These are phyloP conservation scores for Hordeum pubiflorum DNA, from an alignment of 202 grass and related monocot species.

Conservation along the genomic window DNA sequence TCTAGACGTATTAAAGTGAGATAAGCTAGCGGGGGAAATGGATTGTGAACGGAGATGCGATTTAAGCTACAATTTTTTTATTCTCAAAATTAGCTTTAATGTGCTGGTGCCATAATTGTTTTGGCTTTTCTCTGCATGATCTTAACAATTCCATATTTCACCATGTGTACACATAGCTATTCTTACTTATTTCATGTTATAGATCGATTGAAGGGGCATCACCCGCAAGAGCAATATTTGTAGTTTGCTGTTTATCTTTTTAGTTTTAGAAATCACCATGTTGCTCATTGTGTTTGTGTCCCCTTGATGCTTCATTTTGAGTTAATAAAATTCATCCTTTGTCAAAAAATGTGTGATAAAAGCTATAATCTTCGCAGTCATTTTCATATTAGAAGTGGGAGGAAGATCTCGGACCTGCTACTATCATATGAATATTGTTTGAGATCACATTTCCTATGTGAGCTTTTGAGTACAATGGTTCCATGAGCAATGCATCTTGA, in stretches of 20 bases:
- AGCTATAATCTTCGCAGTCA: too few species aligned
- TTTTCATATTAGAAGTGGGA: neutral
- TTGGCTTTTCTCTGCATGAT: neutral
- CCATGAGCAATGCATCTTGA: conserved; percentile 55
- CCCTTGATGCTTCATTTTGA: too few species aligned
- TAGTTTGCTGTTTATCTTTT: neutral
- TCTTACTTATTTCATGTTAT: neutral
- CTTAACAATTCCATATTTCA: neutral
- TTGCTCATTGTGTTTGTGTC: too few species aligned
- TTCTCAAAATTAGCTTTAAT: too few species aligned
- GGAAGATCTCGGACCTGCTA: conserved; percentile 29
- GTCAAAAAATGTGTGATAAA: too few species aligned
- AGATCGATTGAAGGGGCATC: neutral
- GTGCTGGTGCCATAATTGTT: too few species aligned
- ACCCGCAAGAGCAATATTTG: neutral
- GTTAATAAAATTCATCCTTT: too few species aligned
- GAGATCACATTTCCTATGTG: conserved; percentile 21
- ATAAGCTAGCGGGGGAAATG: neutral
- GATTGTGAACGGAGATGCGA: neutral
- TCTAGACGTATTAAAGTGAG: neutral
- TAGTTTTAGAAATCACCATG: neutral
- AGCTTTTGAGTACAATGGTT: conserved; percentile 40
- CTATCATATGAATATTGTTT: conserved; percentile 32
- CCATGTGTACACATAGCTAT: neutral
- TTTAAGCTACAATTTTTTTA: too few species aligned